A percentile compares a stretch with the other conserved stretches of the same genome.
Conservation (phyloP, 2,329 filamentous ascomycete genomes). For the Colletotrichum navitas region DNA sequence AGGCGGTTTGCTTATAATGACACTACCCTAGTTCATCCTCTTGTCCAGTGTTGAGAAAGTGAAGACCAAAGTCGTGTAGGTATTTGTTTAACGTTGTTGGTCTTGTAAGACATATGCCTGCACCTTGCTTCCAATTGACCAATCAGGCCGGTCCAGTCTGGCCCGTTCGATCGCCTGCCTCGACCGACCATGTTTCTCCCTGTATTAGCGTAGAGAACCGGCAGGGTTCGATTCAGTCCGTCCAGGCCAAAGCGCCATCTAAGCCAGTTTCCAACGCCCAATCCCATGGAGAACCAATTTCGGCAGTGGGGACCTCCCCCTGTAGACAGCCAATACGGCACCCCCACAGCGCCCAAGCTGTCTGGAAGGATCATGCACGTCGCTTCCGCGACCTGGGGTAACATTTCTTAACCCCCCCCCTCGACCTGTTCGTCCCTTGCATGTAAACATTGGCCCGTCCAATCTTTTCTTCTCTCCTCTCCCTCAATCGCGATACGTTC, state of each 20-base stretch:
- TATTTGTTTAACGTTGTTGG: background rate
- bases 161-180: conserved; percentile 6
- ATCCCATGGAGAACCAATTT: conserved; percentile 37
- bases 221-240: conserved; percentile 20
- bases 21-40: too few species aligned
- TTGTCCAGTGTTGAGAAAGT: background rate
- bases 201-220: conserved; percentile 17
- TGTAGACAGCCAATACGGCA: conserved; percentile 12
- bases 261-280: conserved; percentile 33
- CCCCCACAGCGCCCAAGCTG: conserved; percentile 14
- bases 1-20: background rate
- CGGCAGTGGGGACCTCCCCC: conserved; percentile 29
- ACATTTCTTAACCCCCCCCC: conserved; percentile 27
- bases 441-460: conserved; percentile 20
- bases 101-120: background rate
- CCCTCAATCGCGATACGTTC: conserved; percentile 1
- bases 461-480: conserved; percentile 9
- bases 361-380: conserved; percentile 36
- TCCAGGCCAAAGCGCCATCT: conserved; percentile 21
- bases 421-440: conserved; percentile 18
- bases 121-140: conserved; percentile 10
- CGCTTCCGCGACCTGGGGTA: conserved; percentile 30
- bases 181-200: conserved; percentile 19
- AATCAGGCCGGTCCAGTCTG: conserved; percentile 15
- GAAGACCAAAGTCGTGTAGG: background rate